phyloP scores from a whole-genome alignment of 1,139 yeast genomes.

The Zygosaccharomyces pseudobailii region DNA sequence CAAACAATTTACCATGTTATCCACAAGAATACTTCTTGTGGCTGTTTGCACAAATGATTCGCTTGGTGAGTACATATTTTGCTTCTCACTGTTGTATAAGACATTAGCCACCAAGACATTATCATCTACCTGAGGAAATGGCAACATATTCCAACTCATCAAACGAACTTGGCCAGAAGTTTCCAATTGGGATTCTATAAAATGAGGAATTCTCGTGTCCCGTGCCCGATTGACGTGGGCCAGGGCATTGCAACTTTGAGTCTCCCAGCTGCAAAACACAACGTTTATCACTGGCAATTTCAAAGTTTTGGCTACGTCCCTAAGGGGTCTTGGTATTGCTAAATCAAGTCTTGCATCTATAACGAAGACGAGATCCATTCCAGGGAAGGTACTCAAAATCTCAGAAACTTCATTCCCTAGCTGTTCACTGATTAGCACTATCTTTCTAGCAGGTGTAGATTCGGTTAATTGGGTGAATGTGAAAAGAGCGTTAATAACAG shows the following conservation, averaged over 20 bases:
- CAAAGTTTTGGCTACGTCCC: conserved; percentile 6
- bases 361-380: conserved; percentile 22
- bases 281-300: conserved; percentile 11
- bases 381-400: conserved; percentile 10
- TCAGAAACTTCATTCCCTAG: conserved; percentile 14
- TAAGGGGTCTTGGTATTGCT: conserved; percentile 15
- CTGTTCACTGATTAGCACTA: conserved; percentile 22
- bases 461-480: conserved; percentile 27
- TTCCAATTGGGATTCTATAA: conserved; percentile 21
- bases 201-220: conserved; percentile 17
- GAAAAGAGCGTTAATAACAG: conserved; percentile 21
- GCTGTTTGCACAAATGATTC: conserved; percentile 22
- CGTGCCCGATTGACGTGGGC: conserved; percentile 4
- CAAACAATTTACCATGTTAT: conserved; percentile 26
- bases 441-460: conserved; percentile 25
- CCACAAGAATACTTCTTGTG: conserved; percentile 24
- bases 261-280: conserved; percentile 22
- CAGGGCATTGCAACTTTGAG: conserved; percentile 16
- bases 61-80: conserved; percentile 24
- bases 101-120: conserved; percentile 22
- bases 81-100: conserved; percentile 21
- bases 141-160: conserved; percentile 24
- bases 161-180: conserved; percentile 4
- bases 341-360: conserved; percentile 28
- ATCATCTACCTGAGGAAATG: conserved; percentile 26